Percentiles rank a stretch among this genome's conserved stretches.
Conservation (phyloP, 768 basidiomycete genomes). For the Dentipellis sp. region DNA sequence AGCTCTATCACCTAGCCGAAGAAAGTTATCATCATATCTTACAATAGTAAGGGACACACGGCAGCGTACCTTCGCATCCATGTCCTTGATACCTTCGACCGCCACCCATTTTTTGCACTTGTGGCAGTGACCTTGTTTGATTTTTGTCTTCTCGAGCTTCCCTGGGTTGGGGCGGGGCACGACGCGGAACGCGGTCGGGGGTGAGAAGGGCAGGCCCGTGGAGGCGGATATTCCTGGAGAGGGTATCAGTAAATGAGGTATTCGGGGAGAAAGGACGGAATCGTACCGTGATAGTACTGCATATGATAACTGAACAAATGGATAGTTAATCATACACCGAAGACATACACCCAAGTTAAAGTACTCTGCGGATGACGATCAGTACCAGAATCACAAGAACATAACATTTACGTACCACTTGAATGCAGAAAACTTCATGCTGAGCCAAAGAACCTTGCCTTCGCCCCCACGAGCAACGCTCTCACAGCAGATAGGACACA, state of each 20-base stretch:
- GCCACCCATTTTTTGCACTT: conserved; percentile 65
- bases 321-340: background rate
- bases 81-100: conserved; percentile 65
- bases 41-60: background rate
- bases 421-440: conserved; percentile 75
- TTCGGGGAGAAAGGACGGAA: background rate
- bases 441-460: conserved; percentile 57
- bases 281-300: conserved; percentile 69
- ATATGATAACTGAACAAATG: conserved; percentile 58
- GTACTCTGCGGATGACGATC: background rate
- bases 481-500: conserved; percentile 61
- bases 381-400: background rate
- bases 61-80: conserved; percentile 53
- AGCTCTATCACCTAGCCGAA: conserved; percentile 54
- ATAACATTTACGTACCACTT: conserved; percentile 78
- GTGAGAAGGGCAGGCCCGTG: conserved; percentile 67
- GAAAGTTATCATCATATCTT: background rate
- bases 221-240: conserved; percentile 57
- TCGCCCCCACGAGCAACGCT: conserved; percentile 47
- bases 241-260: background rate
- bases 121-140: conserved; percentile 73
- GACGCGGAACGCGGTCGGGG: conserved; percentile 55
- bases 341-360: background rate
- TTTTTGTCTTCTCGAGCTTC: conserved; percentile 48
- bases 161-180: conserved; percentile 34